Conservation (phyloP, 768 basidiomycete species). For the Pleurotus salmoneostramineus region DNA sequence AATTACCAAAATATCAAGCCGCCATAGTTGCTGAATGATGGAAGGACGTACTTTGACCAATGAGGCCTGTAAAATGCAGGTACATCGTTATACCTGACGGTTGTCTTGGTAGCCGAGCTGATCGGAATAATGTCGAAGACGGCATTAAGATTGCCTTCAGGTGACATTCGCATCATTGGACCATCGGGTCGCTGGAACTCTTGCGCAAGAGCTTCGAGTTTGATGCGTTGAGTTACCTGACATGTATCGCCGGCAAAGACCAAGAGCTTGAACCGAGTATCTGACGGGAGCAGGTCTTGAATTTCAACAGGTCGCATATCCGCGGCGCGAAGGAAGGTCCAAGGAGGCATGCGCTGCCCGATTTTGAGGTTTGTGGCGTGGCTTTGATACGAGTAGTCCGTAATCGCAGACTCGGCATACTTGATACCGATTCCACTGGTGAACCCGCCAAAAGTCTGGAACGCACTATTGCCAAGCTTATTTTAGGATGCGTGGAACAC, state of each 20-base stretch:
- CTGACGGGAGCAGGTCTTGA: conserved; percentile 48
- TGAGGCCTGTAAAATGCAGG: conserved; percentile 45
- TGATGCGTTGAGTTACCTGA: conserved; percentile 21
- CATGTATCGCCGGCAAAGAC: conserved; percentile 47
- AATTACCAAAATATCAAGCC: neutral
- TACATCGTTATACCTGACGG: conserved; percentile 39
- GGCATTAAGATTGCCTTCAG: conserved; percentile 21
- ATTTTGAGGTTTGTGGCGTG: conserved; percentile 36
- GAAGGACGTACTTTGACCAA: conserved; percentile 50
- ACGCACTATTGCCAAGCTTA: conserved; percentile 27
- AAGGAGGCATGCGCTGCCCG: conserved; percentile 51
- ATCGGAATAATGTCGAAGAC: conserved; percentile 43
- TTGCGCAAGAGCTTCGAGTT: conserved; percentile 26
- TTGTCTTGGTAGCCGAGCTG: conserved; percentile 30
- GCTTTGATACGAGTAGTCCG: conserved; percentile 29
- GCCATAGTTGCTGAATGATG: neutral
- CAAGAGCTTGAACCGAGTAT: conserved; percentile 52
- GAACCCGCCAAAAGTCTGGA: conserved; percentile 51
- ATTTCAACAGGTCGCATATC: conserved; percentile 48
- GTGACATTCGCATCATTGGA: conserved; percentile 26
- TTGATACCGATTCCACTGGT: conserved; percentile 52
- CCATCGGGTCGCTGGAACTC: conserved; percentile 21
- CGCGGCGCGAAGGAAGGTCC: conserved; percentile 43
- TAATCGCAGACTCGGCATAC: conserved; percentile 45
- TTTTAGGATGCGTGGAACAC: neutral